Percentiles rank a stretch among this genome's conserved stretches.
Conservation (phyloP, 805 yeast genomes). For the Nakazawaea wickerhamii region DNA sequence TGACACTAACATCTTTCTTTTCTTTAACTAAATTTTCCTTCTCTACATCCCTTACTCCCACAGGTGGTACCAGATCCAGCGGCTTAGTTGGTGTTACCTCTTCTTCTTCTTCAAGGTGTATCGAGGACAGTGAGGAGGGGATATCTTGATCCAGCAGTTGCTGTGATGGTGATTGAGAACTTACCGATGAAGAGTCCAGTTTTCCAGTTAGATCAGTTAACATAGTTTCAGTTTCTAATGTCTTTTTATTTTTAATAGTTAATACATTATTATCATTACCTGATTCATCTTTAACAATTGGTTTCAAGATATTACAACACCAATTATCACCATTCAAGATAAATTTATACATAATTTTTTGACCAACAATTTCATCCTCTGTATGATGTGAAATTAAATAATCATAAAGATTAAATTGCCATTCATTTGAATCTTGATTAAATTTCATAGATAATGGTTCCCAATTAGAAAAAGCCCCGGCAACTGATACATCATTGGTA, state of each 20-base stretch:
- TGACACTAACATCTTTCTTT: neutral
- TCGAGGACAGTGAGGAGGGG: constrained; percentile 2
- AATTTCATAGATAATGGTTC: constrained; percentile 2
- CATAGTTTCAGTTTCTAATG: no score
- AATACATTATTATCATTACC: constrained; percentile 24
- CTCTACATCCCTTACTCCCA: neutral
- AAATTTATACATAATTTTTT: constrained; percentile 22
- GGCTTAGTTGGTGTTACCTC: no score
- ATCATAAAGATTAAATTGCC: constrained; percentile 12
- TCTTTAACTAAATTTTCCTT: neutral
- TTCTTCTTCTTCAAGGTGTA: neutral
- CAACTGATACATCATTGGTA: constrained; percentile 3
- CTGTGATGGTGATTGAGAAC: constrained; percentile 13
- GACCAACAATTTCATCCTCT: constrained; percentile 6
- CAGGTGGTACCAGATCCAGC: constrained; percentile 3
- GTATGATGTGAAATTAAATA: constrained; percentile 9
- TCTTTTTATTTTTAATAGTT: constrained; percentile 11
- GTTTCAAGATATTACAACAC: constrained; percentile 21
- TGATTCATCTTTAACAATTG: constrained; percentile 19
- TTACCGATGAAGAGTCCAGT: constrained; percentile 4
- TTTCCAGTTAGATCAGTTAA: no score
- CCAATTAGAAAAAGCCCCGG: constrained; percentile 12
- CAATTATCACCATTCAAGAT: constrained; percentile 22
- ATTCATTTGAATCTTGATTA: neutral
- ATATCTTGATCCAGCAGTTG: constrained; percentile 2